phyloP scores from a whole-genome alignment of 2,329 filamentous ascomycete species.

The Penicillium sp. region DNA sequence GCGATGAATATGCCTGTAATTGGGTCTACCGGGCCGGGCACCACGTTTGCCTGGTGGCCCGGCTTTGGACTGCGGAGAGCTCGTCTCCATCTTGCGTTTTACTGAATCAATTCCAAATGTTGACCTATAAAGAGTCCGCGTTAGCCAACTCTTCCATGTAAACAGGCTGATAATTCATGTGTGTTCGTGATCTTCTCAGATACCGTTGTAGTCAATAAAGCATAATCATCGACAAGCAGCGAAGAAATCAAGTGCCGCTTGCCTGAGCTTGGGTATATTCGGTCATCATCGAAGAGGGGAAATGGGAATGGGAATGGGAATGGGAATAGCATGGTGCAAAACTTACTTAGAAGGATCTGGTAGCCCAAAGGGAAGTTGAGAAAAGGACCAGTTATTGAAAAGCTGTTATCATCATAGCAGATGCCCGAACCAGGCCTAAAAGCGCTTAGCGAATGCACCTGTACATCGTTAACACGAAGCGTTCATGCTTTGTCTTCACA shows the following conservation, averaged over 20 bases:
- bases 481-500: background rate
- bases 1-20: constrained; percentile 72
- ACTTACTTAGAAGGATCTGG: constrained; percentile 18
- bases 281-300: constrained; percentile 44
- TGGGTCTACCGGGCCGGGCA: constrained; percentile 41
- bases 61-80: constrained; percentile 4
- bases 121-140: constrained; percentile 8
- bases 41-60: constrained; percentile 20
- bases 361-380: constrained; percentile 3
- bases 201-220: constrained; percentile 93
- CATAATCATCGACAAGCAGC: constrained; percentile 47
- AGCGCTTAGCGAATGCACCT: background rate
- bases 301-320: constrained; percentile 10
- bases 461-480: constrained; percentile 9
- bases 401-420: constrained; percentile 1
- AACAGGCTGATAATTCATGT: constrained; percentile 5
- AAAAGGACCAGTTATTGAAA: background rate
- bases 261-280: constrained; percentile 42
- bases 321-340: constrained; percentile 7
- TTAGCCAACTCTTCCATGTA: constrained; percentile 22
- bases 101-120: background rate
- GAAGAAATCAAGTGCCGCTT: constrained; percentile 49
- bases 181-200: constrained; percentile 61
- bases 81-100: constrained; percentile 3
- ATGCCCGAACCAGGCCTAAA: background rate